A percentile compares a stretch with the other conserved stretches of the same genome.
These are phyloP conservation scores for Kalmanozyma brasiliensis DNA, from an alignment of 1,284 basidiomycete genomes.

Conservation along the genomic window DNA sequence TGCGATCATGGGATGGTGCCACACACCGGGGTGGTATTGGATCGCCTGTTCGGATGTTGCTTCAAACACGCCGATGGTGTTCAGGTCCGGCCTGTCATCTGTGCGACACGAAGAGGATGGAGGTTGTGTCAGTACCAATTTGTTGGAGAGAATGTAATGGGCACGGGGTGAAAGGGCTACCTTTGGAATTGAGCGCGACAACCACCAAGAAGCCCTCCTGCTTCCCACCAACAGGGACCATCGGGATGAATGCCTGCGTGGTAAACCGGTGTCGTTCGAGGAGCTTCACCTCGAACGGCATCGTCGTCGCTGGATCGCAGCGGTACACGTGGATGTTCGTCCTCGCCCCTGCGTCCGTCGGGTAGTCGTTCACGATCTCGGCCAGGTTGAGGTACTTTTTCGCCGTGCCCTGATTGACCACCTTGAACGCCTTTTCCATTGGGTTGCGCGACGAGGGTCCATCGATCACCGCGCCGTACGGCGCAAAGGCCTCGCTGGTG, in stretches of 20 bases:
- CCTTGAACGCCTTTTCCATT: constrained; percentile 29
- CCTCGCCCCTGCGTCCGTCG: constrained; percentile 27
- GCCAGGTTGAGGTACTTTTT: constrained; percentile 53
- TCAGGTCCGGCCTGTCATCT: constrained; percentile 62
- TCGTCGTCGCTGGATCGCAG: constrained; percentile 28
- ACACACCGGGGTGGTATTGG: constrained; percentile 58
- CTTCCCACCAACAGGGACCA: constrained; percentile 24
- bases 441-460: constrained; percentile 26
- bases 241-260: constrained; percentile 60
- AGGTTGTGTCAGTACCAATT: constrained; percentile 3
- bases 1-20: constrained; percentile 64
- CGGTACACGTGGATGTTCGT: constrained; percentile 62
- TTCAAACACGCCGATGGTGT: constrained; percentile 51
- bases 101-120: constrained; percentile 1
- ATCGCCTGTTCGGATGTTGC: constrained; percentile 58
- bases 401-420: constrained; percentile 64
- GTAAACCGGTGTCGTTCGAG: constrained; percentile 63
- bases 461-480: constrained; percentile 60
- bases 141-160: background rate
- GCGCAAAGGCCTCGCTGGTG: constrained; percentile 36
- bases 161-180: constrained; percentile 15
- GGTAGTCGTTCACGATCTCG: constrained; percentile 44
- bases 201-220: constrained; percentile 61
- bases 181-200: constrained; percentile 56
- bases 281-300: constrained; percentile 57